phyloP scores from a whole-genome alignment of 352 stramenopile species.

The Globisporangium carolinianum region DNA sequence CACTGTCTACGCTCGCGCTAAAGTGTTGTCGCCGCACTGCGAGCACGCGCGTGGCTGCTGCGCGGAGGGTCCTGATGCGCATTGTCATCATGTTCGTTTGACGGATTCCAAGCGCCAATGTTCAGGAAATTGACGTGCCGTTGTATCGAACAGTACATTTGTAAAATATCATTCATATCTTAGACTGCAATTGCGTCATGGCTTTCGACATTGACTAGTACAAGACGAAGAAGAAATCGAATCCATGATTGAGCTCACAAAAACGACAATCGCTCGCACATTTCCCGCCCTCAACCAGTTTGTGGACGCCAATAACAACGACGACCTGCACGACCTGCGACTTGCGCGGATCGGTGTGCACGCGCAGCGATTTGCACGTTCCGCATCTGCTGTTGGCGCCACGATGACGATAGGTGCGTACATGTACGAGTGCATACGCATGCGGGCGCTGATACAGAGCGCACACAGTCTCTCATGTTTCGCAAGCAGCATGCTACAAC shows the following conservation, averaged over 20 bases:
- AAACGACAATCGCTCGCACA: no score
- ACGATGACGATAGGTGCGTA: no score
- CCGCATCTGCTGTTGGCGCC: no score
- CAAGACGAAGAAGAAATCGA: no score
- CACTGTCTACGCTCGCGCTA: slow-evolving; percentile 18
- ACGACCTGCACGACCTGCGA: not conserved
- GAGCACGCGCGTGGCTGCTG: slow-evolving; percentile 4
- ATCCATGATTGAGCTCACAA: no score
- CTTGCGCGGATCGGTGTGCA: not conserved
- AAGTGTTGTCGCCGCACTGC: slow-evolving; percentile 3
- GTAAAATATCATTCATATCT: not conserved
- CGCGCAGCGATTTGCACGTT: no score
- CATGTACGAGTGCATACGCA: no score
- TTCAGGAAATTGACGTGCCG: not conserved
- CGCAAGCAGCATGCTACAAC: no score
- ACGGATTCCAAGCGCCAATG: not conserved
- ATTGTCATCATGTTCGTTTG: slow-evolving; percentile 6
- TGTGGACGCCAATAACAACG: not conserved
- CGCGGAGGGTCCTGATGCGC: slow-evolving; percentile 1
- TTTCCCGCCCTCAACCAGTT: not conserved
- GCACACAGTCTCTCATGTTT: no score
- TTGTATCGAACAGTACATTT: no score
- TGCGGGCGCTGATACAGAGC: no score
- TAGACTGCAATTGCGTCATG: not conserved
- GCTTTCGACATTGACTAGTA: no score